Evolutionary conservation across 2,329 filamentous ascomycete genomes (phyloP).

Genomic region (Pestalotiopsis fici): DNA sequence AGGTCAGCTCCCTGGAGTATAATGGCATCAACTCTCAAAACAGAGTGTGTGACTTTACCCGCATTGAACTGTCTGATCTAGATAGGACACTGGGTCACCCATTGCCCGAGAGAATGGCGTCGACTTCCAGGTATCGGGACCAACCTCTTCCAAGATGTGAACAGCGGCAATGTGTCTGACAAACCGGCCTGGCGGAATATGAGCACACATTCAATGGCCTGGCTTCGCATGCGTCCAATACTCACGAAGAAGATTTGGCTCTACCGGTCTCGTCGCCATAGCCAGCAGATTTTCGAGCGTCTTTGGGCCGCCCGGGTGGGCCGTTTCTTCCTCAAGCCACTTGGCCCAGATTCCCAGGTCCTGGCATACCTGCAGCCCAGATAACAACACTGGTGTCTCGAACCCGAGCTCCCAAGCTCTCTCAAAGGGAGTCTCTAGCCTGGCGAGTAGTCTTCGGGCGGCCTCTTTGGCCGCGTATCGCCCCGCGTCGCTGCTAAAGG

Average conservation of each 20-base stretch:
- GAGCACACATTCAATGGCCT: not conserved
- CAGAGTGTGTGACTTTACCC: slow-evolving; percentile 6
- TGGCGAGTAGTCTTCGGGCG: slow-evolving; percentile 18
- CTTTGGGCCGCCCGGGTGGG: slow-evolving; percentile 14
- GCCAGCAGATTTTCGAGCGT: slow-evolving; percentile 17
- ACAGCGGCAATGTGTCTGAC: slow-evolving; percentile 23
- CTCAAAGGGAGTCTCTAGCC: slow-evolving; percentile 21
- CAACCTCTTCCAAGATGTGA: slow-evolving; percentile 22
- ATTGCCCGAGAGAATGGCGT: slow-evolving; percentile 26
- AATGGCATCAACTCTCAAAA: no score
- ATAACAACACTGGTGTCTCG: slow-evolving; percentile 17
- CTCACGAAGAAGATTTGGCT: slow-evolving; percentile 23
- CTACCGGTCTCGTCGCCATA: slow-evolving; percentile 15
- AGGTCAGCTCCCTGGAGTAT: not conserved
- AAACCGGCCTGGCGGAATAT: slow-evolving; percentile 27
- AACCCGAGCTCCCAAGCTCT: slow-evolving; percentile 16
- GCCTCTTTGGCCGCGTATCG: slow-evolving; percentile 17
- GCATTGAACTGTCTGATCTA: slow-evolving; percentile 22
- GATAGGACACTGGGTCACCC: slow-evolving; percentile 21
- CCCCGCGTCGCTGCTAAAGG: slow-evolving; percentile 12
- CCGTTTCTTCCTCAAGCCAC: slow-evolving; percentile 15
- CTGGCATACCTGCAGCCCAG: slow-evolving; percentile 18
- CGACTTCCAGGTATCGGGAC: slow-evolving; percentile 23
- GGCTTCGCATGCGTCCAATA: not conserved
- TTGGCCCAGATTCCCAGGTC: slow-evolving; percentile 23